Base-by-base conservation (phyloP, 805 yeast genomes). In the Scheffersomyces coipomensis region DNA sequence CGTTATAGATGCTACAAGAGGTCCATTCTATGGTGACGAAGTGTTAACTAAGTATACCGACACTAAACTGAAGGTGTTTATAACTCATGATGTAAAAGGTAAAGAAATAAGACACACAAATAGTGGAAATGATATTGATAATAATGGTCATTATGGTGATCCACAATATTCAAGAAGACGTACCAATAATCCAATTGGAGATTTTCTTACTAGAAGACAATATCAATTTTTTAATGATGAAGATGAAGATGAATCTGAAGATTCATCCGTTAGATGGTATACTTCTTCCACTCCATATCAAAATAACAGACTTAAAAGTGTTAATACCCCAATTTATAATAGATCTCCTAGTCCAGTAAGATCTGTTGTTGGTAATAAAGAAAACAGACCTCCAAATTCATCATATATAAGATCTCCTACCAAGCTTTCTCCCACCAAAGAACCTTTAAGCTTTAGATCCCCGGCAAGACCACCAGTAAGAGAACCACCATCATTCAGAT, bases 1-100 rank as follows among this genome's bases (percentile, higher is more conserved):
- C 5, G 67, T 75, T 17, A 68, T 83, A 5, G 85, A 79, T 57
- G 81, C 85, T 2, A 76, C 83, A 2, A 42, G 39, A 22, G 73
- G 71, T 1, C 67, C 67, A 1, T 50, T 42, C 27, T 45, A 46
- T 19, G 47, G 55, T 5, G 45, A 38, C 5, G 36, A 45, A 2
- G 47, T 44, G 3, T 48, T 49, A 43, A 38, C 42, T 25, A 58
- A 49, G 31, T 60, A 58, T 36, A 48, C 49, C 17, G 56, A 55
- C 47, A 62, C 58, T 18, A 60, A 59, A 35, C 49, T 70, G 53
- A 71, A 66, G 37, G 60, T 76, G 2, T 80, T 80, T 49, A 64
- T 68, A 18, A 75, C 77, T 10, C 85, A 81, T 48, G 78, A 78
- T 48, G 48, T 62, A 15, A 53, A 66, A 34, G 75, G 75, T 16